Conservation (phyloP, 225 moss, liverwort and hornwort genomes). For the Pseudisothecium myosuroides region DNA sequence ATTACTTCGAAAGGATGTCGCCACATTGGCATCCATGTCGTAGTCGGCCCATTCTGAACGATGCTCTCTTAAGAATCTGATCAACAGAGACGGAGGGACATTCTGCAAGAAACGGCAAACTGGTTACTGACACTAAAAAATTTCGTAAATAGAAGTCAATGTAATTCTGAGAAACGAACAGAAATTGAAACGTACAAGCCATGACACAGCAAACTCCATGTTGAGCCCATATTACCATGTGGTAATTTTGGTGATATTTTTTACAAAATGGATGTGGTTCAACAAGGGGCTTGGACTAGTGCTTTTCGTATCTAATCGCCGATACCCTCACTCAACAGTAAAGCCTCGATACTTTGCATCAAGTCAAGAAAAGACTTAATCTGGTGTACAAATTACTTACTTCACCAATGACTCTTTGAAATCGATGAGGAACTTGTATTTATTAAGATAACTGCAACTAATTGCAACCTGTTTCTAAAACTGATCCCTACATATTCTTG, state of each 20-base stretch:
- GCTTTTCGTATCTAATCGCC: neutral
- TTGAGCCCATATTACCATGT: neutral
- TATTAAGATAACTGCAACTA: neutral
- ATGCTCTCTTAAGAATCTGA: constrained; percentile 50
- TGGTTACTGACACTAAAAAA: neutral
- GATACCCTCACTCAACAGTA: neutral
- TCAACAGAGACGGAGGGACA: constrained; percentile 49
- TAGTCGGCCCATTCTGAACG: constrained; percentile 61
- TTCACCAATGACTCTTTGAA: neutral
- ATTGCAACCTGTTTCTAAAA: neutral
- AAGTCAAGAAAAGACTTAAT: neutral
- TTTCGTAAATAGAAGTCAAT: neutral
- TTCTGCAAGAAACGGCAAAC: constrained; percentile 16
- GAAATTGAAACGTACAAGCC: neutral
- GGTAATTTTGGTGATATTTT: neutral
- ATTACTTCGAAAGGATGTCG: constrained; percentile 64
- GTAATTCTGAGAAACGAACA: neutral
- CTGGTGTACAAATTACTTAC: neutral
- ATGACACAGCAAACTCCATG: neutral
- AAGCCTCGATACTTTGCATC: neutral
- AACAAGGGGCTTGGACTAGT: neutral
- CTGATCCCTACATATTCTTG: neutral
- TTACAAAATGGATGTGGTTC: neutral
- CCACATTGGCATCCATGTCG: constrained; percentile 72
- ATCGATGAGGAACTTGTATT: neutral